Evolutionary conservation across 106 monocot species (phyloP).

Genomic region (Acanthochlamys bracteata): DNA sequence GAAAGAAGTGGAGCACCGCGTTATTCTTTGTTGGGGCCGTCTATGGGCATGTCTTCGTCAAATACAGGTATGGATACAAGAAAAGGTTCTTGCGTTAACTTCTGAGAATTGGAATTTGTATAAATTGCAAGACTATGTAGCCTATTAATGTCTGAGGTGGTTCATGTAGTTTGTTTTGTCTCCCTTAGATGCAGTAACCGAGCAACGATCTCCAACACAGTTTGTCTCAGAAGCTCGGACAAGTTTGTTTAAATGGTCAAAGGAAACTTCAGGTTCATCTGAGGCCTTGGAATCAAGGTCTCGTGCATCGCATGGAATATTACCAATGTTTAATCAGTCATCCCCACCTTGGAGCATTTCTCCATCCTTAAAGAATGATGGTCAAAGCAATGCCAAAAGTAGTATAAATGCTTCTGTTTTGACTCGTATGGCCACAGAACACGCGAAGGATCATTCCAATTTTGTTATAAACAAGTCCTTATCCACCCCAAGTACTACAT

Average conservation of each 20-base stretch:
- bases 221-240: conserved; percentile 29
- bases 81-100: conserved; percentile 26
- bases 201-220: conserved; percentile 20
- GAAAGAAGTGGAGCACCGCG: conserved; percentile 7
- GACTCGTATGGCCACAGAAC: conserved; percentile 1
- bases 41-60: conserved; percentile 12
- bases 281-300: conserved; percentile 15
- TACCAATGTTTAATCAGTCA: conserved; percentile 7
- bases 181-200: conserved; percentile 12
- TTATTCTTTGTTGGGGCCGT: conserved; percentile 21
- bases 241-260: conserved; percentile 47
- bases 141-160: no score
- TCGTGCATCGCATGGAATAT: conserved; percentile 1
- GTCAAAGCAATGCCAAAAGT: conserved; percentile 10
- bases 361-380: conserved; percentile 14
- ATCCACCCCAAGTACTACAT: conserved; percentile 5
- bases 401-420: conserved; percentile 14
- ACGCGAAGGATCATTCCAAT: neutral
- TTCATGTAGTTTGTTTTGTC: neutral
- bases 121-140: no score
- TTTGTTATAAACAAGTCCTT: conserved; percentile 7
- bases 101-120: no score
- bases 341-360: conserved; percentile 8
- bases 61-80: conserved; percentile 2
- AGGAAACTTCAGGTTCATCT: conserved; percentile 29